Base-by-base conservation (phyloP, 768 basidiomycete species). In the Boletus speciosus region DNA sequence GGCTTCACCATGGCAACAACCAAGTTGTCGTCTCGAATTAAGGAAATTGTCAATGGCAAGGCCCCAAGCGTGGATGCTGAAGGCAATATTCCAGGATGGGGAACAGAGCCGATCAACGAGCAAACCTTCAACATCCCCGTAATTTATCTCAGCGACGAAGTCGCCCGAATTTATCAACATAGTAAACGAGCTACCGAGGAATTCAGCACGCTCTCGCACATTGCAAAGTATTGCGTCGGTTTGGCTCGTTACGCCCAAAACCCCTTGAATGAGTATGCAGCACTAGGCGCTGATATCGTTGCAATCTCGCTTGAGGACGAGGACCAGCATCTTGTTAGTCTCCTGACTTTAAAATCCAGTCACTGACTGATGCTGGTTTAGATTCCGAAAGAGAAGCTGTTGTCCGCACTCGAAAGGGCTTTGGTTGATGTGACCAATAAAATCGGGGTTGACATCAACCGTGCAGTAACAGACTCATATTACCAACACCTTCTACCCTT, bases 371-470 rank as follows among this genome's bases (percentile, higher is more conserved):
- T 47, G 16, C 7, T 42, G 37, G 15, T 21, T n/a, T 54, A 98
- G 93, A 79, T 98, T 39, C 85, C 95, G 0, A 78, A 75, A 57
- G 95, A 97, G 62, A 97, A 96, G 67, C 74, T 98, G 14, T 70
- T 93, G 45, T 70, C 77, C 6, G 83, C 86, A 1, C 82, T 97
- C 38, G 97, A 99, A 69, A 85, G 91, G 38, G 86, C 83, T 27
- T 74, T 99, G 36, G 91, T 97, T 52, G 95, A 98, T 68, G 78
- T 91, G 27, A 88, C 90, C 52, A 98, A 95, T 72, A 85, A 84
- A 65, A 86, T 95, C 56, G 97, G 97, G 31, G 94, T 98, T 42
- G 95, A 98, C 68, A 89, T 99, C 75, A 98, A 99, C 68, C 87
- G 88, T 31, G 91, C 93, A 34, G 86, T 93, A 16, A 84, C 84